Percentiles rank a stretch among this genome's conserved stretches.
These are phyloP conservation scores for Melastoma candidum DNA, from an alignment of 441 rosid species.

Conservation along the genomic window DNA sequence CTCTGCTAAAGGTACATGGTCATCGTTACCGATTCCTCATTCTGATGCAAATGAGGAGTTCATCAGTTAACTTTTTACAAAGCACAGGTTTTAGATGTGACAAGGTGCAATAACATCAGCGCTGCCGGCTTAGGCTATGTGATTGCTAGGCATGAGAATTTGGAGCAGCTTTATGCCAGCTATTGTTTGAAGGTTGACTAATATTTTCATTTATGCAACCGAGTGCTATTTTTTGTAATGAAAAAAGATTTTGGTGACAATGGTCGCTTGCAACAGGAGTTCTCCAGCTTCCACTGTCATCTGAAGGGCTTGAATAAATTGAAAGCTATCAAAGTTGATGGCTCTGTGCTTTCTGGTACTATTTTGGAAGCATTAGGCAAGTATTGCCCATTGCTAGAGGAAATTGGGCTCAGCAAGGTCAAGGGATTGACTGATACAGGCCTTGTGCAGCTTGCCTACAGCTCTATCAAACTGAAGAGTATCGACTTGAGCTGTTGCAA, in stretches of 20 bases:
- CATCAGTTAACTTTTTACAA: background rate
- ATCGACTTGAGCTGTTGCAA: conserved; percentile 63
- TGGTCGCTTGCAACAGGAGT: conserved; percentile 36
- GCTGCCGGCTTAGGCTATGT: conserved; percentile 42
- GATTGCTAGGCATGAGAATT: conserved; percentile 46
- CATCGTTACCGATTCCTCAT: conserved; percentile 4
- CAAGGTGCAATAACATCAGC: conserved; percentile 65
- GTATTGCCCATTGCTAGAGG: conserved; percentile 46
- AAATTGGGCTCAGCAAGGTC: conserved; percentile 76
- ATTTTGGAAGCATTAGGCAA: conserved; percentile 35
- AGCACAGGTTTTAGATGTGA: conserved; percentile 52
- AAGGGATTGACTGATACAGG: conserved; percentile 48
- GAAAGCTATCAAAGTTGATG: conserved; percentile 41
- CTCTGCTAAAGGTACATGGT: conserved; percentile 44
- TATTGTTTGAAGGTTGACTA: conserved; percentile 57
- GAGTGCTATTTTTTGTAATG: background rate
- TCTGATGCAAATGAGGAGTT: background rate
- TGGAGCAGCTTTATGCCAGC: conserved; percentile 50
- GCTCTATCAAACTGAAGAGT: conserved; percentile 43
- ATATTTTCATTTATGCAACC: background rate
- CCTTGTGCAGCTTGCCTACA: conserved; percentile 48
- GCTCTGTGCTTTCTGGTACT: conserved; percentile 51
- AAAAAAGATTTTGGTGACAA: background rate
- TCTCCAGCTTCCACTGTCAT: conserved; percentile 26
- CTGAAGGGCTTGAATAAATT: conserved; percentile 52